Base-by-base conservation (phyloP, 768 basidiomycete genomes). In the Leccinum ochraceum region DNA sequence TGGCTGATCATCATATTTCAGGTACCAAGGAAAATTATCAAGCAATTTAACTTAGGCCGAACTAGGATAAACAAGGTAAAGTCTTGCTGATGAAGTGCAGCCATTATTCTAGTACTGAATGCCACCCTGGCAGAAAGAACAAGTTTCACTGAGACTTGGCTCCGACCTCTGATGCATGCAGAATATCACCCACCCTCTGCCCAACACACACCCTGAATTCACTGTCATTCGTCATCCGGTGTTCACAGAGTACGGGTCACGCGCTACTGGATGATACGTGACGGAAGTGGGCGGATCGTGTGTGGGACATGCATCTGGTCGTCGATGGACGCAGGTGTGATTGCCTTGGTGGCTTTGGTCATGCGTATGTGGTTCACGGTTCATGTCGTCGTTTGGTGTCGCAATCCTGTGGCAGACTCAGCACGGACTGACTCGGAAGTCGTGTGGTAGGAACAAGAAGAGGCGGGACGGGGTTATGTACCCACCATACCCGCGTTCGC, bases 191-290 rank as follows among this genome's bases (percentile, higher is more conserved):
- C 1, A 1, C 28, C 28, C 28, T 28, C 28, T 26, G 26, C 26
- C 26, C 26, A 26, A 26, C 6, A 6, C 28, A 28, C 28, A 28
- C 1, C 28, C 7, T 28, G 28, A 28, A 28, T 28, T 89, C 61
- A 75, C 76, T 7, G 66, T 87, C 44, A 66, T 80, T 50, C 71
- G 78, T 39, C 76, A 72, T 62, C 75, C 77, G 42, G 81, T 78
- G 17, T 85, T 78, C 68, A 86, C 61, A 6, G 26, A 26, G 26
- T 26, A 26, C 78, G 83, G 54, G 77, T 90, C 24, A 82, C 85
- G 59, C 81, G 85, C 59, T 79, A 78, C 78, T 79, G 71, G 13
- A 61, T 82, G 30, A 74, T 75, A 37, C 79, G 77, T 30, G 74
- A 80, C 66, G 80, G 80, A 1, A 77, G 70, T 55, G 69, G 76